Base-by-base conservation (phyloP, 140 eudicot genomes). In the Anethum foeniculum region DNA sequence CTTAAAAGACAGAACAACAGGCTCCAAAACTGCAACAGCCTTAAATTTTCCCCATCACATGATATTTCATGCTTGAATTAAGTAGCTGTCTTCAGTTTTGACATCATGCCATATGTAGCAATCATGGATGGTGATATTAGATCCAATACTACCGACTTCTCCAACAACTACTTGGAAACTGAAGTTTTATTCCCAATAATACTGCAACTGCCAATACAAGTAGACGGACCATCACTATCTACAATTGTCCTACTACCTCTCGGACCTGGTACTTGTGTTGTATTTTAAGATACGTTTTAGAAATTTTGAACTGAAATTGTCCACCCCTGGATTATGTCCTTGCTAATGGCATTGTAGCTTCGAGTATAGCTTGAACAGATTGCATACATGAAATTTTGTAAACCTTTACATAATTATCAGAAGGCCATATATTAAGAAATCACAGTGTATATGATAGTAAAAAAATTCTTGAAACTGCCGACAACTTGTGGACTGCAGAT, bases 281-380 rank as follows among this genome's bases (percentile, higher is more conserved):
- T 82, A 94, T 83, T 88, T 90, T 93, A n/a, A 93, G 90, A 79
- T 88, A 87, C 6, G 87, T 75, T 25, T 83, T 84, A 74, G 75
- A 77, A 81, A 75, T 86, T 60, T 80, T 87, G 43, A 92, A 86
- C n/a, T n/a, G n/a, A n/a, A n/a, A n/a, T n/a, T n/a, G 97, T 92
- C 98, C 97, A 94, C 46, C 98, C 84, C 82, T 90, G 97, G 23
- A 94, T 90, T 77, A 94, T 90, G 82, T 94, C 98, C 80, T 94
- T 94, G 83, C 98, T 94, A 60, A 90, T 82, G 6, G 97, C 84
- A 72, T 89, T 94, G 83, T 92, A 94, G 82, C 98, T 94, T 71
- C 95, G 81, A 72, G 97, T 97, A 83, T 94, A 94, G 86, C 90
- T 86, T 64, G 98, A 94, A 85, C 85, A 87, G 78, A 90, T 90